Conservation (phyloP, 78 protist genomes). For the Dictyostelium capitatum region DNA sequence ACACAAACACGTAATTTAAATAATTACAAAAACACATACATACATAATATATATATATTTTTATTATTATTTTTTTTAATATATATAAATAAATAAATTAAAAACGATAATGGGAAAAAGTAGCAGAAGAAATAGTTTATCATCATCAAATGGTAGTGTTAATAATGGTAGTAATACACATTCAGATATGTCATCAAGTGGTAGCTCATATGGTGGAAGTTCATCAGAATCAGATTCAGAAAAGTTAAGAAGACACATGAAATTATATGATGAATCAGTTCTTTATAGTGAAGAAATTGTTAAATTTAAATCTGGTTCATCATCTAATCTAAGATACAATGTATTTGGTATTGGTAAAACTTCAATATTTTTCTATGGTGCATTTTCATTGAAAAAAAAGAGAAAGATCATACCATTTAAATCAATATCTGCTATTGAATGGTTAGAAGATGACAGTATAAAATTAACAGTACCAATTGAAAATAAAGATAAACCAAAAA, state of each 20-base stretch:
- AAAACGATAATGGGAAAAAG: background rate
- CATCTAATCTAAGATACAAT: background rate
- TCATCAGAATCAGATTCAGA: slow-evolving; percentile 1
- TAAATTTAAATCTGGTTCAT: background rate
- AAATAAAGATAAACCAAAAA: slow-evolving; percentile 11
- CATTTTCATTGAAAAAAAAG: slow-evolving; percentile 3
- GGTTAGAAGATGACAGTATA: slow-evolving; percentile 10
- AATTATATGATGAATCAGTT: background rate
- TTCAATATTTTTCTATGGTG: background rate
- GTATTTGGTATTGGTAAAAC: background rate
- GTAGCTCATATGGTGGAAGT: too few species aligned
- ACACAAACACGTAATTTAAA: background rate
- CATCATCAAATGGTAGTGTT: background rate
- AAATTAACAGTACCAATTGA: background rate
- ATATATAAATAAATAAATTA: background rate
- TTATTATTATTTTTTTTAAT: too few species aligned
- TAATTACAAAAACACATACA: too few species aligned
- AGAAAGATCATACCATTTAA: slow-evolving; percentile 11
- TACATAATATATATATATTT: too few species aligned
- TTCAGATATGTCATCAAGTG: background rate
- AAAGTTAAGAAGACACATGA: background rate
- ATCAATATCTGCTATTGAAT: background rate
- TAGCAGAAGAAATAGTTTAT: background rate
- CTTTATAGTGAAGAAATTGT: background rate
- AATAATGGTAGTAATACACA: background rate